These are phyloP conservation scores for Alternaria incomplexa DNA, from an alignment of 2,329 filamentous ascomycete genomes.

Conservation along the genomic window DNA sequence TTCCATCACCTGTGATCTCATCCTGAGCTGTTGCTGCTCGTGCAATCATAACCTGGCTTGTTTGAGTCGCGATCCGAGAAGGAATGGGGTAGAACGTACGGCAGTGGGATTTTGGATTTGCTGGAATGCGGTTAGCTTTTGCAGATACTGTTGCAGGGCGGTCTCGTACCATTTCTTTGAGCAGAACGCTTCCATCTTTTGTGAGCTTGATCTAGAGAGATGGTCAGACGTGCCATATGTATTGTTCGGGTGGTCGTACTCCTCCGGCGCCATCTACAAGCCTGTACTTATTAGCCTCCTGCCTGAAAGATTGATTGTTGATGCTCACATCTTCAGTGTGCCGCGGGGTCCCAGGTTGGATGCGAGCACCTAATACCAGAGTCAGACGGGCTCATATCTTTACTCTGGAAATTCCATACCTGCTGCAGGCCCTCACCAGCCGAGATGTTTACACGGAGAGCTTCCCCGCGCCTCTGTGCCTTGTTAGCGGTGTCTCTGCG, in stretches of 20 bases:
- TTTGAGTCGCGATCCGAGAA: conserved; percentile 7
- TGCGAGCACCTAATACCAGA: conserved; percentile 78
- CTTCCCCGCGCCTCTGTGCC: conserved; percentile 88
- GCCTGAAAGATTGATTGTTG: conserved; percentile 46
- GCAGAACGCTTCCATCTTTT: conserved; percentile 92
- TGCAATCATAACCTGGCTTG: conserved; percentile 68
- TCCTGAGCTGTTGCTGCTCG: conserved; percentile 94
- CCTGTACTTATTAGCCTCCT: conserved; percentile 50
- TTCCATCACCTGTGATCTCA: conserved; percentile 97
- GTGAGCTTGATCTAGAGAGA: conserved; percentile 86
- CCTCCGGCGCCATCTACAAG: conserved; percentile 68
- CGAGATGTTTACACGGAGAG: conserved; percentile 93
- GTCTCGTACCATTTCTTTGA: conserved; percentile 66
- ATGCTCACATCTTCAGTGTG: conserved; percentile 94
- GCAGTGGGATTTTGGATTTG: conserved; percentile 99
- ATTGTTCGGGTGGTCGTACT: conserved; percentile 47
- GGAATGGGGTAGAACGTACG: conserved; percentile 55
- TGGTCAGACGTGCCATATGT: conserved; percentile 18
- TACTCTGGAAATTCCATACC: conserved; percentile 25
- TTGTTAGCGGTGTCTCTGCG: conserved; percentile 51
- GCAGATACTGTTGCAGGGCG: neutral
- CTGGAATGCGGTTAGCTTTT: conserved; percentile 39
- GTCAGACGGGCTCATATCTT: conserved; percentile 5
- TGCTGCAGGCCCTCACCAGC: conserved; percentile 80
- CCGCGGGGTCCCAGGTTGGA: conserved; percentile 94